These are phyloP conservation scores for Cymbopogon citratus DNA, from an alignment of 176 grass and related monocot genomes.

Conservation along the genomic window DNA sequence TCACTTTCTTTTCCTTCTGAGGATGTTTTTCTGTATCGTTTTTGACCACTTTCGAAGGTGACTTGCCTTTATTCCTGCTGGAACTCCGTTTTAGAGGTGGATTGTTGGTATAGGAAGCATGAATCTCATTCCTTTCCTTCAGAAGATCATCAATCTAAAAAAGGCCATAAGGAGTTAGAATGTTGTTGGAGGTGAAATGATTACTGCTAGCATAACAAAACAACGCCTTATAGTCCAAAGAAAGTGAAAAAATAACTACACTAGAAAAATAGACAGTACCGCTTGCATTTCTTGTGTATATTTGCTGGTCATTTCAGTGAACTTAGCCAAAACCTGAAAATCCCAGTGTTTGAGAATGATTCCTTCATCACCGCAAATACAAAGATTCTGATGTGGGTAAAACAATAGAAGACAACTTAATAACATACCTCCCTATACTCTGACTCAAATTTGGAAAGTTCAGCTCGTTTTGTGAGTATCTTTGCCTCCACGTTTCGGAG, in stretches of 20 bases:
- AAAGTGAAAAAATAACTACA: slow-evolving; percentile 12
- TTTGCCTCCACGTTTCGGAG: slow-evolving; percentile 71
- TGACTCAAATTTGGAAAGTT: slow-evolving; percentile 90
- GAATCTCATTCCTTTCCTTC: slow-evolving; percentile 74
- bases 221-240: neutral
- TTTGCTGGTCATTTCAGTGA: slow-evolving; percentile 94
- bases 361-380: neutral
- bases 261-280: slow-evolving; percentile 31
- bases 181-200: neutral
- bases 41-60: slow-evolving; percentile 47
- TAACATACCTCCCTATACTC: slow-evolving; percentile 83
- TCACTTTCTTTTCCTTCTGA: slow-evolving; percentile 53
- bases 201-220: neutral
- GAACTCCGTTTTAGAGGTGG: slow-evolving; percentile 65
- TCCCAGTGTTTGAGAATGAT: neutral
- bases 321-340: slow-evolving; percentile 74
- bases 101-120: slow-evolving; percentile 77
- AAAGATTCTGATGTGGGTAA: neutral
- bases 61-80: slow-evolving; percentile 56
- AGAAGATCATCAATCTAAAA: slow-evolving; percentile 80
- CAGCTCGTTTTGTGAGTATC: slow-evolving; percentile 83
- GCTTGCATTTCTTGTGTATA: slow-evolving; percentile 95
- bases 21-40: slow-evolving; percentile 34
- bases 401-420: neutral
- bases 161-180: neutral